phyloP scores from a whole-genome alignment of 1,139 yeast species.

The Diutina neorugosa region DNA sequence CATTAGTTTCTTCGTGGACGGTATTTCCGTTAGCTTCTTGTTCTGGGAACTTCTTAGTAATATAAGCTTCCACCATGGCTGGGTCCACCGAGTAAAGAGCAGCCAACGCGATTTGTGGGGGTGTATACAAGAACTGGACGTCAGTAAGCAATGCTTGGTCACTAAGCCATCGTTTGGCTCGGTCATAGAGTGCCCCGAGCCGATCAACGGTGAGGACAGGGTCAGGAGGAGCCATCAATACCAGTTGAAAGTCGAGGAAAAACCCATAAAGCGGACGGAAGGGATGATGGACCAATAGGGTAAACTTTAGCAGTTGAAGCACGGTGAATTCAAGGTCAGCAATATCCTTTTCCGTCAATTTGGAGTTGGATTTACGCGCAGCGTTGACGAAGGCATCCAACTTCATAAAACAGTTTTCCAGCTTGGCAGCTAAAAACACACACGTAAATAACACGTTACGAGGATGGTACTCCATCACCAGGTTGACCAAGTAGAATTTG shows the following conservation, averaged over 20 bases:
- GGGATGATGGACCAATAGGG: constrained; percentile 80
- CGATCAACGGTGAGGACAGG: constrained; percentile 31
- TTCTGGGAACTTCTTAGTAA: constrained; percentile 39
- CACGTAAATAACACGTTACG: constrained; percentile 75
- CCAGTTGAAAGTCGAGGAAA: constrained; percentile 72
- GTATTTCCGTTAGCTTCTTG: background rate
- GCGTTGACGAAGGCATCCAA: constrained; percentile 70
- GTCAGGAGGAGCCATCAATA: constrained; percentile 22
- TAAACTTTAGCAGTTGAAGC: constrained; percentile 63
- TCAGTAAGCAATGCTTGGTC: constrained; percentile 61
- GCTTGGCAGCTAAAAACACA: constrained; percentile 81
- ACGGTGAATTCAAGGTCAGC: constrained; percentile 69
- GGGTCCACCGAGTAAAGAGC: constrained; percentile 60
- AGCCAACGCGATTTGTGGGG: constrained; percentile 92
- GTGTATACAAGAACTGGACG: constrained; percentile 66
- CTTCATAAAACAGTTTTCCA: constrained; percentile 82
- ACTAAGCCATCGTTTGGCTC: constrained; percentile 51
- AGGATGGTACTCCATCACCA: constrained; percentile 83
- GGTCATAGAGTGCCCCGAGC: constrained; percentile 49
- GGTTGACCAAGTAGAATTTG: constrained; percentile 65
- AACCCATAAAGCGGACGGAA: constrained; percentile 84
- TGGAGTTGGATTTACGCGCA: constrained; percentile 26
- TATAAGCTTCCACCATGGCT: constrained; percentile 52
- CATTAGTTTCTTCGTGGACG: constrained; percentile 7
- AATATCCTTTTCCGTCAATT: constrained; percentile 54